Base-by-base conservation (phyloP, 108 stramenopile species). In the Stephanodiscus triporus region DNA sequence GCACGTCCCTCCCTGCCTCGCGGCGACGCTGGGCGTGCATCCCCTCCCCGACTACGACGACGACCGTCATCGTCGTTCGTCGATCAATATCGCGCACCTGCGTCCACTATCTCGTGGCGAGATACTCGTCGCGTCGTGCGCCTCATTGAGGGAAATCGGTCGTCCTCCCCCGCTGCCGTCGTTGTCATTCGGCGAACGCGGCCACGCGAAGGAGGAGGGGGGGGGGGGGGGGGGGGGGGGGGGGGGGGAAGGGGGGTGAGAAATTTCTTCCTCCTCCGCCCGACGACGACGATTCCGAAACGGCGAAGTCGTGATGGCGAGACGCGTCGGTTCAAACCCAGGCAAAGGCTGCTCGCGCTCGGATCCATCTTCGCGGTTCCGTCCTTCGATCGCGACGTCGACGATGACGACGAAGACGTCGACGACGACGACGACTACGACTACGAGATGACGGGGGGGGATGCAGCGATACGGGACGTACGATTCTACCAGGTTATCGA, bases 21-120 rank as follows among this genome's bases (percentile, higher is more conserved):
- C 74, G 17, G 81, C 81, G 27, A 72, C 81, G 22, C 36, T 82
- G 14, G 81, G 81, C 32, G 8, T 82, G 13, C 80, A 70, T 55
- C 59, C 55, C 55, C 48, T 81, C 42, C 62, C 27, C 54, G 6
- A 29, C 0, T 17, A 50, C 30, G 16, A 23, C 45, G 42, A 50
- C 68, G 40, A 23, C 55, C 10, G 68, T 64, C n/a, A n/a, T n/a
- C n/a, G n/a, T n/a, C n/a, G n/a, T n/a, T n/a, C n/a, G n/a, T n/a
- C n/a, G n/a, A n/a, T n/a, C n/a, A n/a, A n/a, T 13, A 19, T 66
- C 23, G 36, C 36, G 29, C 30, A 50, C 20, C 30, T 70, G 19
- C 7, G 19, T 30, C 67, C 42, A 16, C 63, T 67, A 19, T n/a
- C 30, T 27, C 51, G 8, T 6, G 20, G 5, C 0, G 22, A 47